phyloP scores from a whole-genome alignment of 116 monocot genomes.

The Zostera marina region DNA sequence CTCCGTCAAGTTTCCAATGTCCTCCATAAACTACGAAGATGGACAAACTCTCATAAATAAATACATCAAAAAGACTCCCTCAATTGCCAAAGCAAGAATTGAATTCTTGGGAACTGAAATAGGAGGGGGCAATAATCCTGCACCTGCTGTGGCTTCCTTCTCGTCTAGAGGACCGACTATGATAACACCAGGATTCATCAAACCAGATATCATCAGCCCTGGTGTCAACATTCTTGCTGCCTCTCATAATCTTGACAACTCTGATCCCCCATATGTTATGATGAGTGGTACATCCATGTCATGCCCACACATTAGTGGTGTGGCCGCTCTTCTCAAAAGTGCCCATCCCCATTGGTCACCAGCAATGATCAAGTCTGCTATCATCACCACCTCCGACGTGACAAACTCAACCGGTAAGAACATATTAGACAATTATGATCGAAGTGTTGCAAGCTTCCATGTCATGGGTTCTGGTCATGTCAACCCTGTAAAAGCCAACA shows the following conservation, averaged over 20 bases:
- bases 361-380: too few relatives aligned
- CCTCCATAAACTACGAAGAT: background rate
- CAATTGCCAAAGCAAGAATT: background rate
- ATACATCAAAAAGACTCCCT: background rate
- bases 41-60: background rate
- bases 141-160: slow-evolving; percentile 8
- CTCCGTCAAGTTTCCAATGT: background rate
- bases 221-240: background rate
- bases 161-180: slow-evolving; percentile 8
- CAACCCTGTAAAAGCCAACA: too few relatives aligned
- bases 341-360: too few relatives aligned
- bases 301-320: too few relatives aligned
- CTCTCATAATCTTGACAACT: background rate
- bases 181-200: slow-evolving; percentile 6
- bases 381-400: too few relatives aligned
- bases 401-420: too few relatives aligned
- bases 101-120: slow-evolving; percentile 1
- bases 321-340: too few relatives aligned
- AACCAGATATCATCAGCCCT: slow-evolving; percentile 10
- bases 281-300: slow-evolving; percentile 7
- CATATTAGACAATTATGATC: too few relatives aligned
- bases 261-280: background rate
- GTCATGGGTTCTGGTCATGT: too few relatives aligned
- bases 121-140: background rate
- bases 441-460: too few relatives aligned